Conservation (phyloP, 108 stramenopile genomes). For the Asterionellopsis glacialis region DNA sequence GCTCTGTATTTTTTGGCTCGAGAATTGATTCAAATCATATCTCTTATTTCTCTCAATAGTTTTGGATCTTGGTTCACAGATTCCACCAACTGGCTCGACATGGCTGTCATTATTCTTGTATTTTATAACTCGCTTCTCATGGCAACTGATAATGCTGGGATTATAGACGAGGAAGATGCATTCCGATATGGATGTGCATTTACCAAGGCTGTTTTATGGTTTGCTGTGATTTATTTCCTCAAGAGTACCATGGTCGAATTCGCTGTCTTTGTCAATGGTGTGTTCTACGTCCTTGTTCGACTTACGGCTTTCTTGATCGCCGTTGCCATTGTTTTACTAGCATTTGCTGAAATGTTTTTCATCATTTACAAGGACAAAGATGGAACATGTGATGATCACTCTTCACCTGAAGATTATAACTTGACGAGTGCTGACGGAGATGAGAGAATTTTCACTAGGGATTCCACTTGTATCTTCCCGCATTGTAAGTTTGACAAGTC, state of each 20-base stretch:
- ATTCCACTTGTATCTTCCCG: constrained; percentile 43
- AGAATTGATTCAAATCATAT: constrained; percentile 60
- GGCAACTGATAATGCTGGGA: constrained; percentile 15
- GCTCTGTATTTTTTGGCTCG: constrained; percentile 65
- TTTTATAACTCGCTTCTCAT: constrained; percentile 64
- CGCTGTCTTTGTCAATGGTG: constrained; percentile 79
- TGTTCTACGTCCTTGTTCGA: constrained; percentile 71
- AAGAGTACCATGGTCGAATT: constrained; percentile 80
- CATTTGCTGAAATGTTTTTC: constrained; percentile 86
- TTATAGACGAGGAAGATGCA: constrained; percentile 9
- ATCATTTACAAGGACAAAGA: constrained; percentile 53
- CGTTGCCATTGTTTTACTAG: constrained; percentile 68
- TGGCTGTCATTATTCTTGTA: constrained; percentile 61
- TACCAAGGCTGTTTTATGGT: constrained; percentile 74
- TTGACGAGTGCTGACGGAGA: background rate
- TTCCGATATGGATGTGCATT: constrained; percentile 69
- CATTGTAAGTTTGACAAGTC: constrained; percentile 61
- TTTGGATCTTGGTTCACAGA: constrained; percentile 63
- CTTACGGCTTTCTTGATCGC: constrained; percentile 77
- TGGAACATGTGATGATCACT: too few relatives aligned
- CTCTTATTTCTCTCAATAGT: constrained; percentile 45
- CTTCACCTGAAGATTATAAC: constrained; percentile 17
- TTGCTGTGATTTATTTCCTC: constrained; percentile 72
- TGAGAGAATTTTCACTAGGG: too few relatives aligned
- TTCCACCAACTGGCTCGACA: constrained; percentile 76